Percentiles rank a stretch among this genome's conserved stretches.
Evolutionary conservation across 1,284 basidiomycete species (phyloP).

Genomic region (Heterobasidion irregulare): DNA sequence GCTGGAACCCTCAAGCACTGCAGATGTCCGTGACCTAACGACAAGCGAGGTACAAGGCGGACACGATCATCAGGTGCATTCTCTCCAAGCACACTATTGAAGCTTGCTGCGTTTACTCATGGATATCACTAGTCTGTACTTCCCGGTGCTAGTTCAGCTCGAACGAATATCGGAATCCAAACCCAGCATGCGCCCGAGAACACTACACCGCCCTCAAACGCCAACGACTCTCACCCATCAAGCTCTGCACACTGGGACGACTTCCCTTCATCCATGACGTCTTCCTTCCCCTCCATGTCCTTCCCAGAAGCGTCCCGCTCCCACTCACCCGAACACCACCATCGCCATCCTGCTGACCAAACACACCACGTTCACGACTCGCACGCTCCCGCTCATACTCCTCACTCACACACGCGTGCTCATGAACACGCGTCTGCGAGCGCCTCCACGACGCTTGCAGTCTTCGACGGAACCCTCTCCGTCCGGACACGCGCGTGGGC

Average conservation of each 20-base stretch:
- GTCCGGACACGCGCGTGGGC: slow-evolving; percentile 61
- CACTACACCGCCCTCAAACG: not conserved
- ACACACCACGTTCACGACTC: not conserved
- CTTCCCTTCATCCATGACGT: slow-evolving; percentile 51
- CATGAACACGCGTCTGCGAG: slow-evolving; percentile 16
- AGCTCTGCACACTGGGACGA: slow-evolving; percentile 51
- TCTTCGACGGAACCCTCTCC: slow-evolving; percentile 67
- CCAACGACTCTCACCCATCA: slow-evolving; percentile 6
- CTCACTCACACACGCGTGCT: slow-evolving; percentile 12
- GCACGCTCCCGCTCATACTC: slow-evolving; percentile 7
- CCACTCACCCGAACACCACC: slow-evolving; percentile 24
- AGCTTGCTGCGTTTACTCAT: not conserved
- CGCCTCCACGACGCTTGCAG: slow-evolving; percentile 66
- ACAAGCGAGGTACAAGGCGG: slow-evolving; percentile 26
- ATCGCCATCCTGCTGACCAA: slow-evolving; percentile 6
- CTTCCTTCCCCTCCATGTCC: slow-evolving; percentile 71
- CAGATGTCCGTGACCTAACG: slow-evolving; percentile 38
- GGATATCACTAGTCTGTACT: not conserved
- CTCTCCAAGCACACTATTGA: not conserved
- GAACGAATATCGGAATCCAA: not conserved
- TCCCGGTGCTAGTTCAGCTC: slow-evolving; percentile 1
- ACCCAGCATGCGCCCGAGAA: not conserved
- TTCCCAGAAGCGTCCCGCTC: slow-evolving; percentile 41
- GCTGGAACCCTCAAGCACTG: slow-evolving; percentile 19
- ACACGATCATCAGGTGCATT: slow-evolving; percentile 18